Evolutionary conservation across 1,139 yeast genomes (phyloP), one percentile per base, ranked within the genome.

Genomic region (Debaryomyces psychrophilus): DNA sequence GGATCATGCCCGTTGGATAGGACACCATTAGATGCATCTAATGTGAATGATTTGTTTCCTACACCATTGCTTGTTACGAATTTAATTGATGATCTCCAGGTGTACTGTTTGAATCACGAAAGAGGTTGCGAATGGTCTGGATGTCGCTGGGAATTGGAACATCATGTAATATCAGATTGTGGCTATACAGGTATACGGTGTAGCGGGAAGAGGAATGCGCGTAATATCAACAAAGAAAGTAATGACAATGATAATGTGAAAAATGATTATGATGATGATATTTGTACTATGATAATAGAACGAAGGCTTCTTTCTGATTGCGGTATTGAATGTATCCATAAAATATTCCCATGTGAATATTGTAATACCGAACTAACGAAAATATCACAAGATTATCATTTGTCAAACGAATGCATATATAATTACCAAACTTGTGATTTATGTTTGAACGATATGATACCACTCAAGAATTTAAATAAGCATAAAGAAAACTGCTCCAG

Each of bases 1-100:
- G 75, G 78, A 29, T 67, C 70, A 41, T 85, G 90, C 60, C 90
- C 90, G 0, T 68, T 85, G 26, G 90, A 85, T 64, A 65, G 90
- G 42, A 80, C 80, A 1, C 76, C 78, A 1, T 53, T 82, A 33
- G 69, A 69, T 48, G 57, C 68, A 1, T 53, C 58, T 6, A 61
- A 69, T 50, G 52, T 59, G 31, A 72, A 75, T 46, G 83, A 79
- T 50, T 61, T 84, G 23, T 76, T 71, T 46, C 85, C 87, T 4
- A 79, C 90, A 0, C 88, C 90, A 1, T 73, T 82, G 14, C 64
- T 85, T 12, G 69, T 85, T 8, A 64, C 78, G n/a, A 83, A 83
- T 53, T 68, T 85, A 55, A 71, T 83, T 1, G 87, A 83, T 57
- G 89, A 84, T 45, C 68, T 85, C 41, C 67, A 70, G 44, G 87